Conservation (phyloP, 345 rosid species). For the Brassica juncea region DNA sequence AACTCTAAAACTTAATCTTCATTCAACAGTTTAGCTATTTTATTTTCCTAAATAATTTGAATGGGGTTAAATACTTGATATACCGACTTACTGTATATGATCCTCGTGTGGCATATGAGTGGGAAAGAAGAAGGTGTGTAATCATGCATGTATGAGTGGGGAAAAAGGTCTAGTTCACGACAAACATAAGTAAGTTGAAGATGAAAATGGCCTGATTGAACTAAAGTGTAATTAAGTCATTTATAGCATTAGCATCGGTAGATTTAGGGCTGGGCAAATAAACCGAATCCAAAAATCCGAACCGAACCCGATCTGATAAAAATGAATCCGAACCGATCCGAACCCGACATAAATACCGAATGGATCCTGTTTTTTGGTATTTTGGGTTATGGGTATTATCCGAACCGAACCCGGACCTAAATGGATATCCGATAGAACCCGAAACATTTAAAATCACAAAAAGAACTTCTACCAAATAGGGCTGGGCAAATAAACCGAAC, state of each 20-base stretch:
- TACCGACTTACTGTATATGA: neutral
- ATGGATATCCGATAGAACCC: too few relatives aligned
- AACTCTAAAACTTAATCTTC: neutral
- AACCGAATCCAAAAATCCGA: too few relatives aligned
- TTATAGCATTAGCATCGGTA: neutral
- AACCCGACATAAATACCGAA: too few relatives aligned
- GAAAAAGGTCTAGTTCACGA: neutral
- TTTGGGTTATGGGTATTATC: too few relatives aligned
- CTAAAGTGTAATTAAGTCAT: slow-evolving; percentile 13
- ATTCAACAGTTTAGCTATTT: neutral
- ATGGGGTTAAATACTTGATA: neutral
- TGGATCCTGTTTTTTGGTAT: too few relatives aligned
- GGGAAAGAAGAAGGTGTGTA: neutral
- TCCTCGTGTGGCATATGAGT: neutral
- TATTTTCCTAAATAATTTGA: neutral
- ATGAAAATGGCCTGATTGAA: slow-evolving; percentile 1
- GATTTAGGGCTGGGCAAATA: too few relatives aligned
- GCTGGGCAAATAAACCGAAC: too few relatives aligned
- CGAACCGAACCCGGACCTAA: too few relatives aligned
- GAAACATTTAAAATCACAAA: too few relatives aligned
- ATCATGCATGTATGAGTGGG: neutral
- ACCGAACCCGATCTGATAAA: too few relatives aligned
- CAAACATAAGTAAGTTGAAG: neutral
- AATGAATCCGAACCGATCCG: too few relatives aligned
- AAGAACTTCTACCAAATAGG: too few relatives aligned